Base-by-base conservation (phyloP, 1,139 yeast species). In the Nematodospora anomalae region DNA sequence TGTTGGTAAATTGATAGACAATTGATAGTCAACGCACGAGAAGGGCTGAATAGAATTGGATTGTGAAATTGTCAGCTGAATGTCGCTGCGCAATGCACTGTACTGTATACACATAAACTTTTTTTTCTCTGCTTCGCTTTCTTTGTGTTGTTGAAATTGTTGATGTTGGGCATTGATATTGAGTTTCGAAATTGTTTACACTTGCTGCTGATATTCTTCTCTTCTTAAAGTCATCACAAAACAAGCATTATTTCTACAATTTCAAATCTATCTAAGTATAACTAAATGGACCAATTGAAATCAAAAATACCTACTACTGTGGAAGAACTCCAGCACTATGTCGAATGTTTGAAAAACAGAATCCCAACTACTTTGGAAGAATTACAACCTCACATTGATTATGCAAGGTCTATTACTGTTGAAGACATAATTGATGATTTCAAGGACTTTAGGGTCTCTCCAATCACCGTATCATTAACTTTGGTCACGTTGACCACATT, bases 381-480 rank as follows among this genome's bases (percentile, higher is more conserved):
- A 30, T 26, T 41, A 21, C 37, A 38, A 15, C 40, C 40, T 11
- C 37, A 39, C 23, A 18, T 44, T 13, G 32, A 28, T 12, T 34
- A 44, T 28, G 29, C 41, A 21, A 33, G 44, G 16, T 36, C 43
- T n/a, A 41, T 44, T 21, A 44, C 35, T 7, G 13, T 31, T 15
- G 57, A 65, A 3, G 59, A 60, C 16, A 46, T 68, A 9, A 40
- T 66, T 22, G 37, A 48, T 15, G 74, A 68, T 36, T 51, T 69
- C 35, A 51, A 46, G 20, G 46, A 55, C 13, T 50, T 64, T 26
- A 58, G 56, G 35, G 45, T 62, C 12, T 63, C 69, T 2, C 64
- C 73, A 3, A 54, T 58, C 16, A 68, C 74, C 2, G 55, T 64
- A 8, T 53, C 73, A 1, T 42, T 64, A 26, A 55, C 64, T 5